Evolutionary conservation across 2,329 filamentous ascomycete species (phyloP), one percentile per base, ranked within the genome.

Genomic region (Alternaria rosae): DNA sequence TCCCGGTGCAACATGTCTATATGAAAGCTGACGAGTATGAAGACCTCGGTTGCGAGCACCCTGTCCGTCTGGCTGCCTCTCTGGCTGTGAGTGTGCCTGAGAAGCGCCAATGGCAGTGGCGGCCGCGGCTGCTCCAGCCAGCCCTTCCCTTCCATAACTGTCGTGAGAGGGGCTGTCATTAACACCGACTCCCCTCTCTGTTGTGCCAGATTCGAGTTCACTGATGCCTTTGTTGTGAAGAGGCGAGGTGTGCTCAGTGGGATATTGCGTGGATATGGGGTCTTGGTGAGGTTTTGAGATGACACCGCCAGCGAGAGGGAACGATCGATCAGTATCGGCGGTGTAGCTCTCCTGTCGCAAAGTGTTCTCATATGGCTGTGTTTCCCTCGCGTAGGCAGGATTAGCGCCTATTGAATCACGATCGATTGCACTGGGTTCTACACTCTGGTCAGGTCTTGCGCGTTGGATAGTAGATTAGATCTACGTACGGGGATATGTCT

Each of bases 251-350:
- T 62, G 42, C 35, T 64, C 61, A 32, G 62, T 54, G 17, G 52
- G 56, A 30, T 59, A 53, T 30, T 11, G 54, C 9, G 59, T 9
- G 15, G 20, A 47, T 12, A 42, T n/a, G 17, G 25, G n/a, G 11
- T 59, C 26, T 12, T 55, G 26, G 11, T 58, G 51, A 11, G 60
- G 54, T 30, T 65, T 59, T 15, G 67, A 66, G 6, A 69, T 59
- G 7, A 78, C 68, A 25, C 76, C 76, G 25, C 77, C 77, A 35
- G 75, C 65, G 6, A 80, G 69, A n/a, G 78, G 78, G 61, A 80
- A 80, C 1, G 71, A 70, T 42, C 78, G 75, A 44, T 73, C 70
- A 25, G 71, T 74, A 25, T 68, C 70, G 8, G 65, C 61, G 17
- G 51, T 64, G 12, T 72, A 65, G 25, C 66, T 68, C 32, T 70